phyloP scores from a whole-genome alignment of 148 eudicot genomes.

The Bassia scoparia region DNA sequence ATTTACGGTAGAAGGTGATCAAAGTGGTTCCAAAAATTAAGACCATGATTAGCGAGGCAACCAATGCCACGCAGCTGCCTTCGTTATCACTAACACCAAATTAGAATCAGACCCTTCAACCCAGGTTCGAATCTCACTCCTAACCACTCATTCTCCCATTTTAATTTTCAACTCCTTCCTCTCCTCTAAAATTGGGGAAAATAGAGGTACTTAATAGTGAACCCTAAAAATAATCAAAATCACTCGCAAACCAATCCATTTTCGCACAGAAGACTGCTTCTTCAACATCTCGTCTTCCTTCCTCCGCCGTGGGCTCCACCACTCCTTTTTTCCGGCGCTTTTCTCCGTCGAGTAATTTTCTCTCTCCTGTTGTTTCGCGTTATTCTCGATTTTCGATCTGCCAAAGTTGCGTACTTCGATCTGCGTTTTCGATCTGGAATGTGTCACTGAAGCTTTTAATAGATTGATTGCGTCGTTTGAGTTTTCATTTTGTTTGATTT shows the following conservation, averaged over 20 bases:
- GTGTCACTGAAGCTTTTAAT: not conserved
- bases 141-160: not conserved
- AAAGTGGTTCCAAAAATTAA: no score
- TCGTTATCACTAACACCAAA: not conserved
- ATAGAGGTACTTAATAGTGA: constrained; percentile 12
- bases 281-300: not conserved
- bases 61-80: not conserved
- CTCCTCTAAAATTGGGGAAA: not conserved
- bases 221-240: constrained; percentile 26
- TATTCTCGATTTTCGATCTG: not conserved
- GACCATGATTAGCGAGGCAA: no score
- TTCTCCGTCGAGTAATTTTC: not conserved
- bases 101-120: not conserved
- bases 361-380: not conserved
- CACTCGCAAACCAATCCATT: not conserved
- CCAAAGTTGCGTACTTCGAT: not conserved
- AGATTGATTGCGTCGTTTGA: not conserved
- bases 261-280: not conserved
- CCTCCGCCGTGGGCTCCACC: constrained; percentile 20
- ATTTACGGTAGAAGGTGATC: no score
- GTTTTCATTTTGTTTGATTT: not conserved
- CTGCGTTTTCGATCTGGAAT: not conserved
- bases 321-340: not conserved
- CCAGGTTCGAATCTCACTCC: constrained; percentile 6
- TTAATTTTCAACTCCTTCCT: not conserved